Evolutionary conservation across 805 yeast species (phyloP), one percentile per base, ranked within the genome.

Genomic region (Zygotorulaspora florentina): DNA sequence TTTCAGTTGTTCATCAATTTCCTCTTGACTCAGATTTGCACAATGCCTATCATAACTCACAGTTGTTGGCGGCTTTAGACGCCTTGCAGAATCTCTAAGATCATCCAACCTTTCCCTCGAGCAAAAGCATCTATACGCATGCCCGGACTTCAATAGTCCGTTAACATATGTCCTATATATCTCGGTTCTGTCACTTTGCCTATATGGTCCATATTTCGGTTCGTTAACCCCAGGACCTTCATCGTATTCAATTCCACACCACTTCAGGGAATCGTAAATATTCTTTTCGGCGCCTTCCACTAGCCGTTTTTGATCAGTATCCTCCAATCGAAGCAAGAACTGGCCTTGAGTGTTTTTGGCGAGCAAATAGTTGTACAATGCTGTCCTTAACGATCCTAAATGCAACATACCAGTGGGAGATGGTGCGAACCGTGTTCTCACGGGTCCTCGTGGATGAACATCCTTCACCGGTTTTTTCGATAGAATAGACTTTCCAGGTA

Each of bases 361-460:
- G 12, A 87, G 67, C 13, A 93, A 65, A 57, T 82, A 93, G 64
- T 93, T 93, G 67, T 88, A 93, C 15, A 93, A 66, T 0, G 98
- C 98, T 0, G 99, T 93, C 62, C 99, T 70, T 38, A 93, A 62
- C 0, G 97, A 90, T 0, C 99, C 99, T 48, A 93, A 63, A 62
- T 93, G 99, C n/a, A 93, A 71, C 50, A 79, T 79, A 0, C 99
- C 99, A 0, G 99, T 93, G 1, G 99, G 99, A 1, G 97, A 89
- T 0, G 99, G 99, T 0, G 99, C 99, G 66, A 93, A 93, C 52
- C 99, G 69, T 1, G 98, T 87, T 53, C 96, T 67, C 0, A 81
- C 95, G 0, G 93, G 88, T 0, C 48, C 29, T 1, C 46, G 53
- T 1, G 81, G 79, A 37, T 73, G 76, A 8, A 70, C 53, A 34